Evolutionary conservation across 129 eudicot species (phyloP), one percentile per base, ranked within the genome.

Genomic region (Flaveria robusta): DNA sequence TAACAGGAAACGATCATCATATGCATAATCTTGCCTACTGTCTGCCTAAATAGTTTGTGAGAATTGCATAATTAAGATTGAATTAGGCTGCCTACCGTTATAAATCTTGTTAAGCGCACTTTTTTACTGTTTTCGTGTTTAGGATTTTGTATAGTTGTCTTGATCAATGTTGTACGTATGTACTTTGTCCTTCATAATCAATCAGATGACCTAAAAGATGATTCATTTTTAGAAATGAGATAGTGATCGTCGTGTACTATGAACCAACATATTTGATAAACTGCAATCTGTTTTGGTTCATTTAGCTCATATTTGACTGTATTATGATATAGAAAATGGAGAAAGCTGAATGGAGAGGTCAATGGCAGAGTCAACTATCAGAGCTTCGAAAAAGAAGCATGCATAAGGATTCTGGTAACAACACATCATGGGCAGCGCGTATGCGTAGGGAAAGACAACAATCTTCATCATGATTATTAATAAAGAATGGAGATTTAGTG

Each of bases 351-450:
- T 90, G 98, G 98, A 87, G 86, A 55, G 83, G 59, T 19, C 89
- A 86, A 5, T 93, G 98, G 98, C 89, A 87, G 72, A 68, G 81
- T 67, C 98, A 93, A 68, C 55, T 93, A 70, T 93, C 97, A 18
- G 88, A 70, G 62, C 87, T 93, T n/a, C 81, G 87, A 82, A 86
- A 70, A 71, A 87, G 97, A 85, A 90, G 97, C 74, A 74, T 59
- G 87, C 26, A 85, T 77, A 90, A 84, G 77, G 91, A 87, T n/a
- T n/a, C 77, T 1, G 60, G 74, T 29, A 81, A 77, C 39, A 86
- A 68, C 50, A 77, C 84, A 87, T 93, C 98, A 3, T 93, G 98
- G 98, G 98, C 84, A 72, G 93, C 92, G 37, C 84, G 86, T 19
- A 82, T 93, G 90, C 96, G 98, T 29, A 75, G 72, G 82, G 83